Base-by-base conservation (phyloP, 2,329 filamentous ascomycete species). In the Alternaria gansuensis region DNA sequence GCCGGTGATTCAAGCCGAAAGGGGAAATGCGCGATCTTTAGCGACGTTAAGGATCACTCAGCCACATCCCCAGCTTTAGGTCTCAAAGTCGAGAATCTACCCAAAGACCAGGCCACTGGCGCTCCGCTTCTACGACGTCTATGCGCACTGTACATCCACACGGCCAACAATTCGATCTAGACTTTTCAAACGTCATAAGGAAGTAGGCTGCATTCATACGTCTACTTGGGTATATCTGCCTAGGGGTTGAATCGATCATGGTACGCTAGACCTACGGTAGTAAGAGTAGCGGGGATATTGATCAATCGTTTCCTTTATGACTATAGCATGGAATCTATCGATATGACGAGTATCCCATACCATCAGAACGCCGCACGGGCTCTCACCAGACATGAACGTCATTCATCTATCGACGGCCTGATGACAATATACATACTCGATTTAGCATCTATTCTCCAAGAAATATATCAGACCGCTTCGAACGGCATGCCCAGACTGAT, bases 41-140 rank as follows among this genome's bases (percentile, higher is more conserved):
- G 28, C 39, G 37, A 51, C 14, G 28, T 41, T 21, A 13, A 51
- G 49, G 26, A 51, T 48, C 31, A 48, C 44, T 48, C 44, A 48
- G 44, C 44, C 44, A 48, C 44, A 36, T 48, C 29, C 44, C 21
- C 44, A 48, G 31, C 31, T 48, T 26, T 17, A 48, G 31, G 23
- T 36, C 23, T 34, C 23, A 6, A 23, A 26, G 23, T 21, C 21
- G 44, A 17, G 28, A 34, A 33, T 46, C 23, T 21, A 40, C 29
- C 44, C 44, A 48, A 48, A 26, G 44, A 48, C 44, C 44, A 48
- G 34, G 44, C 29, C 44, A 48, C 33, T 23, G 44, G 44, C 31
- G 29, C 44, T 33, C 28, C 44, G 44, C 44, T 48, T 48, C 31
- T 48, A 13, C 31, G 36, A 46, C 29, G 13, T 48, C 44, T 29